Conservation (phyloP, 164 flowering plant species). For the Protea cynaroides region DNA sequence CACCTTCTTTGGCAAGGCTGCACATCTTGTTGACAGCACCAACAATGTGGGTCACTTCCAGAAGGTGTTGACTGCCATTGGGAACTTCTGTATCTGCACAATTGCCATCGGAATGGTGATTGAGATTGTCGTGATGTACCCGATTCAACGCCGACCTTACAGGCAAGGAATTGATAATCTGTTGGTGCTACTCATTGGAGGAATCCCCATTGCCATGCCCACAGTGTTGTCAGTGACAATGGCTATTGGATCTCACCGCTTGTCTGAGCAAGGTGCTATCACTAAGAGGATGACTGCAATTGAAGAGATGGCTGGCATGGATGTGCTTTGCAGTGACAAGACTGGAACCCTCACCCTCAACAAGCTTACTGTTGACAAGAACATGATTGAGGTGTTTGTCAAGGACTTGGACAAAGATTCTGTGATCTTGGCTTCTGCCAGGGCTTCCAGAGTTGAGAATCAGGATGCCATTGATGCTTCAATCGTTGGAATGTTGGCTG, state of each 20-base stretch:
- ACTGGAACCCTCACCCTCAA: conserved; percentile 94
- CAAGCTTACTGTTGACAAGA: conserved; percentile 77
- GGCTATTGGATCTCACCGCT: conserved; percentile 92
- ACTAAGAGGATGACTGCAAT: conserved; percentile 99
- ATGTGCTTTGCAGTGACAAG: conserved; percentile 92
- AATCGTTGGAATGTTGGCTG: conserved; percentile 68
- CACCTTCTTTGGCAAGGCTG: conserved; percentile 34
- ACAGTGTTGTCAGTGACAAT: conserved; percentile 90
- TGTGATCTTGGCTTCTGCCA: conserved; percentile 53
- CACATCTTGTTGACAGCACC: conserved; percentile 29
- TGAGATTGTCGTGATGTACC: conserved; percentile 78
- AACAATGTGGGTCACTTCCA: conserved; percentile 31
- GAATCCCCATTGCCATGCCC: conserved; percentile 98
- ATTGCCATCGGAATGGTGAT: conserved; percentile 69
- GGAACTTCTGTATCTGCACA: conserved; percentile 88
- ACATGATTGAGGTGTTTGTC: conserved; percentile 37
- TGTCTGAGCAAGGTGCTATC: conserved; percentile 92
- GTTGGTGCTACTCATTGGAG: conserved; percentile 81
- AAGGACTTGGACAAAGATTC: conserved; percentile 44
- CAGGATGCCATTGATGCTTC: conserved; percentile 86
- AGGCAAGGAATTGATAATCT: conserved; percentile 83
- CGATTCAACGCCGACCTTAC: conserved; percentile 61
- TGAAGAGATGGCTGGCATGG: conserved; percentile 98
- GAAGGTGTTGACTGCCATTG: conserved; percentile 25
- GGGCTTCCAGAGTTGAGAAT: conserved; percentile 77